A percentile compares a stretch with the other conserved stretches of the same genome.
Evolutionary conservation across 495 filamentous ascomycete species (phyloP).

Genomic region (Rhypophila decipiens): DNA sequence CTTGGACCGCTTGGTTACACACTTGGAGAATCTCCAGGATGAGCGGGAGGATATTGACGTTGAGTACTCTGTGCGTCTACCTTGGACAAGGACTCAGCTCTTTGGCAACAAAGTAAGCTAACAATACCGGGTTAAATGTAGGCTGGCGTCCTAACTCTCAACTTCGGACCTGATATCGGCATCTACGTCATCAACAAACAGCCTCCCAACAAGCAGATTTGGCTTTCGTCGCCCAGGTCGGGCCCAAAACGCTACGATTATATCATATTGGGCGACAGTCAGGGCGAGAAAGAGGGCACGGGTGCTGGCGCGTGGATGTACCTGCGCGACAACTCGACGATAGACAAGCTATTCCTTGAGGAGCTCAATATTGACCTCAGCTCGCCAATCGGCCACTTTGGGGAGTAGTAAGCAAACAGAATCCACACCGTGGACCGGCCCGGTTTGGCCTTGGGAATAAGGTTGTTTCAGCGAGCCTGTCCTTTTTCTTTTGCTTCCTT

Average conservation of each 20-base stretch:
- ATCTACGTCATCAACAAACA: constrained; percentile 96
- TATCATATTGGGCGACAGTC: constrained; percentile 61
- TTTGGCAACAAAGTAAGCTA: background rate
- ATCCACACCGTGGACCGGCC: background rate
- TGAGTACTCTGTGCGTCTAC: constrained; percentile 48
- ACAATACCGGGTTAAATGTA: constrained; percentile 20
- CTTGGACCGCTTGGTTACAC: constrained; percentile 55
- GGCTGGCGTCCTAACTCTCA: constrained; percentile 79
- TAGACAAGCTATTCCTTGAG: constrained; percentile 61
- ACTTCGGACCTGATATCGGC: constrained; percentile 52
- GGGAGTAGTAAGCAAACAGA: constrained; percentile 1
- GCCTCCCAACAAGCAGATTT: constrained; percentile 94
- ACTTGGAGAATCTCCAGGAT: constrained; percentile 60
- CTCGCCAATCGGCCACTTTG: constrained; percentile 13
- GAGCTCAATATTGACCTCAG: constrained; percentile 57
- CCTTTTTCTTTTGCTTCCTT: too few relatives aligned
- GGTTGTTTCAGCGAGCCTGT: background rate
- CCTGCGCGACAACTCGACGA: constrained; percentile 65
- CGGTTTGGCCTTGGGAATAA: constrained; percentile 1
- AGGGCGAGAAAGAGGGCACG: constrained; percentile 68
- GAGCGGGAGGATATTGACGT: constrained; percentile 59
- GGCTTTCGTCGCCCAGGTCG: constrained; percentile 87
- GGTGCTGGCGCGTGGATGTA: constrained; percentile 76
- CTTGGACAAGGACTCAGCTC: too few relatives aligned
- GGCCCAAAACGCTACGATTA: constrained; percentile 93